Percentiles rank a stretch among this genome's conserved stretches.
Conservation (phyloP, 2,329 filamentous ascomycete genomes). For the Aspergillus sp. region DNA sequence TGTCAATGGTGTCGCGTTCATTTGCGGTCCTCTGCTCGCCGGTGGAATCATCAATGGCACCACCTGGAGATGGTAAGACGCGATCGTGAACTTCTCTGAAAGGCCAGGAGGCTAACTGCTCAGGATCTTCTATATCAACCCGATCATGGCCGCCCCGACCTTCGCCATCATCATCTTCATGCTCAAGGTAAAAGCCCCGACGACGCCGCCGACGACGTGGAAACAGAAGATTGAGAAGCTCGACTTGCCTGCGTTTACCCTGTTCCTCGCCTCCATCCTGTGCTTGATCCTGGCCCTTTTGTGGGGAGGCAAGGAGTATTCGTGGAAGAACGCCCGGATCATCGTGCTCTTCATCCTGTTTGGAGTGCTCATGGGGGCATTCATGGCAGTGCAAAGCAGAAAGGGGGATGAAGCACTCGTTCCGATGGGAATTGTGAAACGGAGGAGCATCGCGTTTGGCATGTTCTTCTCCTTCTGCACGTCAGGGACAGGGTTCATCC, state of each 20-base stretch:
- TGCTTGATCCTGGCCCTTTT: slow-evolving; percentile 14
- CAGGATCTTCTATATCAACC: slow-evolving; percentile 17
- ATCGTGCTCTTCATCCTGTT: slow-evolving; percentile 6
- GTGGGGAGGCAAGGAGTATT: slow-evolving; percentile 11
- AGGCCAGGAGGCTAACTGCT: no score
- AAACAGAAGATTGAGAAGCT: neutral
- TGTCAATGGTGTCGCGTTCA: neutral
- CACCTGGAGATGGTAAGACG: slow-evolving; percentile 4
- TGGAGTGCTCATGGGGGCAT: slow-evolving; percentile 4
- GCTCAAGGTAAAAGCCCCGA: neutral
- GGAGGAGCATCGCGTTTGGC: slow-evolving; percentile 1
- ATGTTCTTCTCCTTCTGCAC: neutral
- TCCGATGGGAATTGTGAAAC: neutral
- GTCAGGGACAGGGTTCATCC: neutral
- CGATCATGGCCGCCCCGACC: slow-evolving; percentile 5
- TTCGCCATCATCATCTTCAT: neutral
- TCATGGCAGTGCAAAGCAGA: neutral
- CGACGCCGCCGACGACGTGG: neutral
- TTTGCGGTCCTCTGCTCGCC: slow-evolving; percentile 3
- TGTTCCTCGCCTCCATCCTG: slow-evolving; percentile 3
- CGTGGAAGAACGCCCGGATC: slow-evolving; percentile 4
- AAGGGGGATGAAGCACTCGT: neutral
- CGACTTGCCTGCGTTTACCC: neutral
- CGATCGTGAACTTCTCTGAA: no score
- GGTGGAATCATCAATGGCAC: slow-evolving; percentile 6